Evolutionary conservation across 176 grass and related monocot species (phyloP).

Genomic region (Puya raimondii): DNA sequence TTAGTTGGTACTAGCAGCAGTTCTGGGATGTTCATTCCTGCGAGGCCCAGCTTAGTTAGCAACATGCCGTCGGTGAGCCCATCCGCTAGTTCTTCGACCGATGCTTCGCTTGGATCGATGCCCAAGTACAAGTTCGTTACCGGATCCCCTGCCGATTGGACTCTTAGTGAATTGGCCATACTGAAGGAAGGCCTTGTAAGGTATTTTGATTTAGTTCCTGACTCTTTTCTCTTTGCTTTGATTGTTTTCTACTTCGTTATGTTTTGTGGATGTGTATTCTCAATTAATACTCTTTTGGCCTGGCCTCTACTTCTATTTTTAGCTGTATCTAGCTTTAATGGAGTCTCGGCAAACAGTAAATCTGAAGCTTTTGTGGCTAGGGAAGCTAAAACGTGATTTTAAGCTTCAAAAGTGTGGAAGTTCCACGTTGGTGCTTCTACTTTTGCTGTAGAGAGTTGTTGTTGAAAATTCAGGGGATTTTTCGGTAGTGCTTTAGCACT

Average conservation of each 20-base stretch:
- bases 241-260: neutral
- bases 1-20: conserved; percentile 28
- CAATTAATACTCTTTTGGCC: neutral
- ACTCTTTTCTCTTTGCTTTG: neutral
- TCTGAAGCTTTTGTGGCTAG: no score
- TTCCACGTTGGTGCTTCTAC: no score
- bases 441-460: no score
- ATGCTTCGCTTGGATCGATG: conserved; percentile 22
- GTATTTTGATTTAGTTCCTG: conserved; percentile 15
- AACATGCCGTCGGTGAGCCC: conserved; percentile 33
- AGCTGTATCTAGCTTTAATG: no score
- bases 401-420: no score
- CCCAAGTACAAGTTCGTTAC: conserved; percentile 63
- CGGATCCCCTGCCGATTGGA: conserved; percentile 51
- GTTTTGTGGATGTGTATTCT: conserved; percentile 6
- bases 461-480: no score
- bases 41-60: conserved; percentile 15
- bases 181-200: conserved; percentile 66
- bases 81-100: conserved; percentile 45
- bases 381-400: no score
- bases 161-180: conserved; percentile 42
- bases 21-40: conserved; percentile 33
- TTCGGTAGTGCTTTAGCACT: no score
- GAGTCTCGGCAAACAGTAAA: no score
- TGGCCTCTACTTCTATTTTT: no score